Conservation (phyloP, 2,329 filamentous ascomycete genomes). For the Curvularia sp. region DNA sequence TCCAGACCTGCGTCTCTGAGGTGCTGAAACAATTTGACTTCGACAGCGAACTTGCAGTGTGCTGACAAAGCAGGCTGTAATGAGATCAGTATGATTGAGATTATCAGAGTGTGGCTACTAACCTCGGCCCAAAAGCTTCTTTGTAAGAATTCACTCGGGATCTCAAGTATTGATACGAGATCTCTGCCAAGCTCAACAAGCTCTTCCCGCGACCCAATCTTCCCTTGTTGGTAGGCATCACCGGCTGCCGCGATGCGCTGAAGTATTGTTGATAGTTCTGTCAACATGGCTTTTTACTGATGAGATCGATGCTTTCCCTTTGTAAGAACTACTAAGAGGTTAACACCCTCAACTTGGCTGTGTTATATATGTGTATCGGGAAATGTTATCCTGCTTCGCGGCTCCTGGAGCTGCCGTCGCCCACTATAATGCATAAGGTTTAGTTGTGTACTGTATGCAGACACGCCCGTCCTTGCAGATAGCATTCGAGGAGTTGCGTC, state of each 20-base stretch:
- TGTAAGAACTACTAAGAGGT: background rate
- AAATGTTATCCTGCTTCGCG: too few relatives aligned
- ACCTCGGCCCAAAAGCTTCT: slow-evolving; percentile 53
- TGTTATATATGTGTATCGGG: too few relatives aligned
- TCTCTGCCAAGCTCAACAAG: slow-evolving; percentile 49
- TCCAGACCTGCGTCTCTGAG: slow-evolving; percentile 35
- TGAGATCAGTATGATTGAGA: background rate
- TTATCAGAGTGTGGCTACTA: slow-evolving; percentile 13
- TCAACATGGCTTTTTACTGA: slow-evolving; percentile 1
- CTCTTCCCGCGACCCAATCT: slow-evolving; percentile 47
- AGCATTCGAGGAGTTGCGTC: background rate
- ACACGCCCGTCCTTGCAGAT: too few relatives aligned
- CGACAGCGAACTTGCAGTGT: slow-evolving; percentile 47
- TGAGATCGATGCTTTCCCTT: too few relatives aligned
- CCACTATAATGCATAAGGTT: background rate
- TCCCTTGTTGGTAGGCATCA: slow-evolving; percentile 41
- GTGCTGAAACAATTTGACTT: slow-evolving; percentile 48
- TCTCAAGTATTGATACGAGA: slow-evolving; percentile 47
- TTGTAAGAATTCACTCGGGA: slow-evolving; percentile 50
- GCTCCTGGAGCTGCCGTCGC: background rate
- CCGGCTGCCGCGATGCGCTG: slow-evolving; percentile 30
- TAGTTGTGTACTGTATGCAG: background rate
- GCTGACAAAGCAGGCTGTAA: slow-evolving; percentile 47
- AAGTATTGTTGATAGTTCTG: slow-evolving; percentile 25
- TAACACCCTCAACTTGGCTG: background rate